Evolutionary conservation across 208 protist species (phyloP).

Genomic region (Leishmania amazonensis): DNA sequence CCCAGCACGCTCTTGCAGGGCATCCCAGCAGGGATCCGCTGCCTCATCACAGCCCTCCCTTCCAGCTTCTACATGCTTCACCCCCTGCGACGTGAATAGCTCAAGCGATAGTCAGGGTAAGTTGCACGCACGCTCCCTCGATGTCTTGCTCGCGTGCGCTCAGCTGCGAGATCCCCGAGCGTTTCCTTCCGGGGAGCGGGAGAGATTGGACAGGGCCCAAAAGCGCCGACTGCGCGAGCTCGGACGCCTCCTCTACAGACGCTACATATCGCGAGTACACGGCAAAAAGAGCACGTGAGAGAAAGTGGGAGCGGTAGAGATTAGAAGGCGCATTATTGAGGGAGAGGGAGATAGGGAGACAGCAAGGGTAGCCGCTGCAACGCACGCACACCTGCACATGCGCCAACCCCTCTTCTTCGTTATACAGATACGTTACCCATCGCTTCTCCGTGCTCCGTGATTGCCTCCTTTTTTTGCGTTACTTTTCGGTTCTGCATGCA

Average conservation of each 20-base stretch:
- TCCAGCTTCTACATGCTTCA: background rate
- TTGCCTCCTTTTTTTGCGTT: slow-evolving; percentile 3
- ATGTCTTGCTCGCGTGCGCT: slow-evolving; percentile 59
- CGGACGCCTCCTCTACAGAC: slow-evolving; percentile 47
- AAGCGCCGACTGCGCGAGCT: slow-evolving; percentile 48
- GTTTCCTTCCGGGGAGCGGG: slow-evolving; percentile 30
- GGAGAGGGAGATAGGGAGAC: background rate
- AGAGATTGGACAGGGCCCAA: slow-evolving; percentile 32
- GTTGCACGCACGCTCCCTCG: slow-evolving; percentile 13
- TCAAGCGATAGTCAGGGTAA: background rate
- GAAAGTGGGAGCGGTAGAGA: background rate
- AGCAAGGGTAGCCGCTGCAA: background rate
- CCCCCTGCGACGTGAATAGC: slow-evolving; percentile 7
- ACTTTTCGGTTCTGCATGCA: background rate
- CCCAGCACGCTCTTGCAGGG: background rate
- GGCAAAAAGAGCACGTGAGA: background rate
- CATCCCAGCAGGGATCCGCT: background rate
- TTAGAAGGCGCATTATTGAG: background rate
- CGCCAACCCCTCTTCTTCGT: background rate
- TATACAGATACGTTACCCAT: background rate
- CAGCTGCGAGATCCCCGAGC: slow-evolving; percentile 33
- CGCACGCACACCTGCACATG: background rate
- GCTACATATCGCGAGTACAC: slow-evolving; percentile 18
- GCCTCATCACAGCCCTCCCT: background rate
- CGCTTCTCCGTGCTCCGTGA: background rate